Evolutionary conservation across 305 asterid species (phyloP), one percentile per base, ranked within the genome.

Genomic region (Fraxinus ornus): DNA sequence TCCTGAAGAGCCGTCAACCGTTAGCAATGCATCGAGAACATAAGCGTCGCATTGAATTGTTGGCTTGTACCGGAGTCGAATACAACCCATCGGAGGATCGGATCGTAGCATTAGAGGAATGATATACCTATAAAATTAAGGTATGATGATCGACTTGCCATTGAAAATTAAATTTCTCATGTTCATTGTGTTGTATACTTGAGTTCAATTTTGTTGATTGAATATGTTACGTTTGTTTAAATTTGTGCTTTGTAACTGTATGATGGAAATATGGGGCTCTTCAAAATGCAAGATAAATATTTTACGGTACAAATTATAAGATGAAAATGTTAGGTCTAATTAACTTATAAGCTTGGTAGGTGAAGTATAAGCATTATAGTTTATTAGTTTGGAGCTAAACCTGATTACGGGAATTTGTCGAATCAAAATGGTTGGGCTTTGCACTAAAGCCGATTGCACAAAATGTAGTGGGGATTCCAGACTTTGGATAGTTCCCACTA

Each of bases 141-240:
- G 41, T 36, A 36, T 6, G 41, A 87, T 21, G 77, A 49, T 75
- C 3, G 55, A 21, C 22, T 74, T 79, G 76, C 71, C 4, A 22
- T 82, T 7, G 77, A 78, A 68, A 62, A 75, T 84, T 36, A 68
- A 75, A 75, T 9, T 22, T 10, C 36, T 21, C 57, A 36, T 26
- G 17, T 79, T 57, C 22, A 55, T n/a, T 55, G 4, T 74, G 12
- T 30, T 60, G 68, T 7, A n/a, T n/a, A n/a, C 28, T 37, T 36
- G 33, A 28, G 76, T 64, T n/a, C 0, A 37, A 44, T 35, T 13
- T 75, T 12, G 24, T 13, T 47, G 57, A 3, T 47, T 47, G 17
- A 47, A 12, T 47, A 47, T 47, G n/a, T 47, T 47, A 47, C 4
- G 0, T 77, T 19, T 49, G 41, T 64, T 5, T 64, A 7, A 6